phyloP scores from a whole-genome alignment of 495 filamentous ascomycete species.

The Cladorrhinum samala region DNA sequence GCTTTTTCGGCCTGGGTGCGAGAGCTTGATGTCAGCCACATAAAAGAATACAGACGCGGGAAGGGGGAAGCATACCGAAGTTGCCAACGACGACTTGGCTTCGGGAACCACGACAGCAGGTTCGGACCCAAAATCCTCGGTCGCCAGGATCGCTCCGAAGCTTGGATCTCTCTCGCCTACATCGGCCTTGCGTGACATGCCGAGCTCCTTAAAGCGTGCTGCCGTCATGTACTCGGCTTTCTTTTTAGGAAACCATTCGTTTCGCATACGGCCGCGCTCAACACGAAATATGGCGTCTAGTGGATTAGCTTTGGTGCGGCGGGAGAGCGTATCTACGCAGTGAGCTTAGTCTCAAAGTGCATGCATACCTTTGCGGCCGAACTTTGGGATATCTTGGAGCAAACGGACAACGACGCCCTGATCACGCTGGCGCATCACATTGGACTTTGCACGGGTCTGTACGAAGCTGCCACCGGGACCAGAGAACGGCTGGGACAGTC shows the following conservation, averaged over 20 bases:
- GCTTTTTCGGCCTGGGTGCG: slow-evolving; percentile 39
- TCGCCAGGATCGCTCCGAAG: too few species aligned
- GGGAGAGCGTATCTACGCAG: not conserved
- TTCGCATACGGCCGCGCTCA: slow-evolving; percentile 43
- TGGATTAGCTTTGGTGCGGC: not conserved
- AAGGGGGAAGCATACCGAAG: slow-evolving; percentile 8
- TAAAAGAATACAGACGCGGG: not conserved
- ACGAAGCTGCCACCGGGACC: slow-evolving; percentile 5
- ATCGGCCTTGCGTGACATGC: slow-evolving; percentile 28
- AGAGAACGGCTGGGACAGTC: slow-evolving; percentile 18
- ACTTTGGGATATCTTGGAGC: slow-evolving; percentile 51
- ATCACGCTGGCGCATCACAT: slow-evolving; percentile 18
- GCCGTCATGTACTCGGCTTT: slow-evolving; percentile 43
- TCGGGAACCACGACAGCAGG: slow-evolving; percentile 7
- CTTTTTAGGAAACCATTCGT: slow-evolving; percentile 39
- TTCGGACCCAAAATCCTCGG: too few species aligned
- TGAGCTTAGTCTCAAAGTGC: not conserved
- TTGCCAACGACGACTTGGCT: slow-evolving; percentile 1
- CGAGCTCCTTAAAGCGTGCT: slow-evolving; percentile 34
- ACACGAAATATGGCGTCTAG: slow-evolving; percentile 41
- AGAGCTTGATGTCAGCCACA: slow-evolving; percentile 6
- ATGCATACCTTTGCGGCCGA: slow-evolving; percentile 50
- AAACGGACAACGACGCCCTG: slow-evolving; percentile 54
- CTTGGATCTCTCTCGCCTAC: slow-evolving; percentile 39
- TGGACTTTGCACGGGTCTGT: slow-evolving; percentile 27